phyloP scores from a whole-genome alignment of 202 grass and related monocot genomes.

The Eragrostis tef region DNA sequence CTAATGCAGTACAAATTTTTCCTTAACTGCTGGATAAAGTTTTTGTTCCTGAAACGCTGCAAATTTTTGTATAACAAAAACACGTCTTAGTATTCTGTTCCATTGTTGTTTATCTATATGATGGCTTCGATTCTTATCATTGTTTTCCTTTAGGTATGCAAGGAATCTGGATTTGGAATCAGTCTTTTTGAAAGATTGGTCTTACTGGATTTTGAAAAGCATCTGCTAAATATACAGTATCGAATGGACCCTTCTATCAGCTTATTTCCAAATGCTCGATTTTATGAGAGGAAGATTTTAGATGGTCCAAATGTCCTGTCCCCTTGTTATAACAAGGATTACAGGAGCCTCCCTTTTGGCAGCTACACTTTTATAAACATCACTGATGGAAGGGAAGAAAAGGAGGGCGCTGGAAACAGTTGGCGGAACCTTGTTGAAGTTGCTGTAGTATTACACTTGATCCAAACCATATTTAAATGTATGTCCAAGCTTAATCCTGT shows the following conservation, averaged over 20 bases:
- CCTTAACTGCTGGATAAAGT: background rate
- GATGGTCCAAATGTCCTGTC: constrained; percentile 71
- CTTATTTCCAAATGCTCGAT: constrained; percentile 68
- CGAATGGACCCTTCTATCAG: constrained; percentile 80
- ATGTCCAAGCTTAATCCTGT: constrained; percentile 4
- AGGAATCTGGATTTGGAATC: constrained; percentile 70
- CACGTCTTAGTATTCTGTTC: background rate
- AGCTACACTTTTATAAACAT: constrained; percentile 74
- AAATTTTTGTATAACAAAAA: background rate
- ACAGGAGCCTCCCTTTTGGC: constrained; percentile 43
- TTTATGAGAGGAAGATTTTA: constrained; percentile 74
- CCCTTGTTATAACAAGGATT: constrained; percentile 60
- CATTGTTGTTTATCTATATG: background rate
- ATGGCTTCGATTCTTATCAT: background rate
- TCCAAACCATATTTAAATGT: constrained; percentile 69
- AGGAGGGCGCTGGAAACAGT: constrained; percentile 59
- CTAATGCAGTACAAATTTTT: constrained; percentile 6
- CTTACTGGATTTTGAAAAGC: constrained; percentile 53
- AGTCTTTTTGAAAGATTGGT: constrained; percentile 90
- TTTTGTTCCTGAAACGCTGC: background rate
- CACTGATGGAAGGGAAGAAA: constrained; percentile 72
- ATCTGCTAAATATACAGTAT: constrained; percentile 84
- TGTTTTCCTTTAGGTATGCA: constrained; percentile 56
- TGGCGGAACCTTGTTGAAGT: constrained; percentile 74
- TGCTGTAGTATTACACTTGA: constrained; percentile 61